phyloP scores from a whole-genome alignment of 2,329 filamentous ascomycete genomes.

The Colletotrichum lentis region DNA sequence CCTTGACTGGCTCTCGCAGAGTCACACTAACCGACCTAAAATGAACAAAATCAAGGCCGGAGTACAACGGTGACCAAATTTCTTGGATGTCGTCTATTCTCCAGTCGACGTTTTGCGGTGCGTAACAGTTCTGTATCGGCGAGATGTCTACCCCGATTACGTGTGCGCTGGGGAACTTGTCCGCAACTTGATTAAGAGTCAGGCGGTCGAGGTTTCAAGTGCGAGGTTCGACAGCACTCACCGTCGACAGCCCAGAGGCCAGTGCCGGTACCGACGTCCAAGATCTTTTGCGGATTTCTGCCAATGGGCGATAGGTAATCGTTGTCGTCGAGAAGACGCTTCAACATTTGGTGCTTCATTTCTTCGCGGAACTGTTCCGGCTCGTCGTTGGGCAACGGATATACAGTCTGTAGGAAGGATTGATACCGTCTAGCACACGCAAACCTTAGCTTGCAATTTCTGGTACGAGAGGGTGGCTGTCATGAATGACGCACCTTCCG shows the following conservation, averaged over 20 bases:
- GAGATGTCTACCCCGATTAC: slow-evolving; percentile 57
- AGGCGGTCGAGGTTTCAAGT: slow-evolving; percentile 5
- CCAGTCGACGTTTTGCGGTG: slow-evolving; percentile 66
- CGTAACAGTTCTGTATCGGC: slow-evolving; percentile 55
- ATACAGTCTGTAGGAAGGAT: slow-evolving; percentile 55
- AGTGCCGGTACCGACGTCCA: slow-evolving; percentile 60
- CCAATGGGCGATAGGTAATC: slow-evolving; percentile 56
- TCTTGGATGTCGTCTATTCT: slow-evolving; percentile 57
- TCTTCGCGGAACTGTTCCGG: slow-evolving; percentile 59
- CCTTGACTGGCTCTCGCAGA: slow-evolving; percentile 58
- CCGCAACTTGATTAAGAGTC: slow-evolving; percentile 50
- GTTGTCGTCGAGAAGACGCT: slow-evolving; percentile 55
- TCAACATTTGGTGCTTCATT: slow-evolving; percentile 58
- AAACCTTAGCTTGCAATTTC: slow-evolving; percentile 14
- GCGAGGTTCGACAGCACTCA: slow-evolving; percentile 42
- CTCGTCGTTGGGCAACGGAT: slow-evolving; percentile 63
- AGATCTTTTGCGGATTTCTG: slow-evolving; percentile 56
- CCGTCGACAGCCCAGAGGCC: slow-evolving; percentile 66
- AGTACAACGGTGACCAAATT: slow-evolving; percentile 47
- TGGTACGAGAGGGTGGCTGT: background rate
- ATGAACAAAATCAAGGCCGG: slow-evolving; percentile 62
- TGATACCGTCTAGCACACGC: slow-evolving; percentile 56
- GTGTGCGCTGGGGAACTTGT: slow-evolving; percentile 54
- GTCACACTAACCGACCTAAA: slow-evolving; percentile 59
- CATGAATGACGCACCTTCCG: slow-evolving; percentile 34